Conservation (phyloP, 495 filamentous ascomycete genomes). For the Podospora sp. region DNA sequence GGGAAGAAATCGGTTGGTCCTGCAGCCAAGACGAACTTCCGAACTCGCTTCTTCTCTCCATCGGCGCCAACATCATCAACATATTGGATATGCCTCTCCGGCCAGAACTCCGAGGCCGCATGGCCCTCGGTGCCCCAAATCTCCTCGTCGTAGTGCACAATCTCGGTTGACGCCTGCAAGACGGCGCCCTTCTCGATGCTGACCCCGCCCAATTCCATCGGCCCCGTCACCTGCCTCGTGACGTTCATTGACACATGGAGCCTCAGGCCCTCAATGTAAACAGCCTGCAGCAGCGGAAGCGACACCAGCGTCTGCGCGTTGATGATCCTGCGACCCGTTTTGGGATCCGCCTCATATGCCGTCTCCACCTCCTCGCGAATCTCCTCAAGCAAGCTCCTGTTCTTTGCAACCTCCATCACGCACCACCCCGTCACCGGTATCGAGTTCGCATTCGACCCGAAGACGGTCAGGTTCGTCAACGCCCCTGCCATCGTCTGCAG, state of each 20-base stretch:
- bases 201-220: constrained; percentile 28
- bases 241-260: constrained; percentile 37
- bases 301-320: constrained; percentile 32
- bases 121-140: constrained; percentile 35
- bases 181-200: constrained; percentile 28
- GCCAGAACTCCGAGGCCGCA: constrained; percentile 42
- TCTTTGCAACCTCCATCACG: constrained; percentile 33
- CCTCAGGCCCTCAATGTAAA: constrained; percentile 44
- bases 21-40: constrained; percentile 22
- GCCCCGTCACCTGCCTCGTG: constrained; percentile 27
- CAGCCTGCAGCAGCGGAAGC: constrained; percentile 42
- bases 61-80: background rate
- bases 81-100: constrained; percentile 29
- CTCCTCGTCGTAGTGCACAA: constrained; percentile 33
- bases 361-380: constrained; percentile 28
- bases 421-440: constrained; percentile 34
- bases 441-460: constrained; percentile 34
- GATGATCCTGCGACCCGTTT: constrained; percentile 14
- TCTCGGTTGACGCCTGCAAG: constrained; percentile 31
- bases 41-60: constrained; percentile 4
- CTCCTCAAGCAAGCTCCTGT: constrained; percentile 26
- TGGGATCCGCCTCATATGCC: constrained; percentile 17
- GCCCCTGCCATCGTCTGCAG: background rate
- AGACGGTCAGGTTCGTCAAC: background rate
- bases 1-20: constrained; percentile 34